Conservation (phyloP, 305 asterid genomes). For the Salvia sclarea region DNA sequence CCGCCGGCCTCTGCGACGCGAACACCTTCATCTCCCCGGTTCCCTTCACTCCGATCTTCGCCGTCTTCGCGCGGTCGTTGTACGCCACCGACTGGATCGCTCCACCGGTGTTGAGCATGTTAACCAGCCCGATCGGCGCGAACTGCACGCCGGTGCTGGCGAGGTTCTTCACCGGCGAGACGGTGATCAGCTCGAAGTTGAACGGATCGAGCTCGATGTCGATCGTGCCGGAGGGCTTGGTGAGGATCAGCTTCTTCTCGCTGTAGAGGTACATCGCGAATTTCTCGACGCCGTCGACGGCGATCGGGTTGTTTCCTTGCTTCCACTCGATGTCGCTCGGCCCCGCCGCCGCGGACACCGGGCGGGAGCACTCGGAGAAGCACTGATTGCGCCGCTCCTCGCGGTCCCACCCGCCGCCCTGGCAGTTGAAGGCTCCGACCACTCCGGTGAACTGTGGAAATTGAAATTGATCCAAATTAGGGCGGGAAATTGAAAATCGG, state of each 20-base stretch:
- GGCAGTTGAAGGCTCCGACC: slow-evolving; percentile 87
- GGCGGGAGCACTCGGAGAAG: slow-evolving; percentile 60
- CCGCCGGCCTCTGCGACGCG: slow-evolving; percentile 59
- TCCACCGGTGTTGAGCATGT: slow-evolving; percentile 92
- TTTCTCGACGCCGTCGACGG: slow-evolving; percentile 45
- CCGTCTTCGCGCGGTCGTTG: slow-evolving; percentile 38
- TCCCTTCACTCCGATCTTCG: slow-evolving; percentile 60
- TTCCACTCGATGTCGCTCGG: slow-evolving; percentile 83
- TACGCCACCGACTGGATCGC: slow-evolving; percentile 54
- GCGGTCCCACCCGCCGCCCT: slow-evolving; percentile 93
- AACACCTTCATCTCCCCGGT: slow-evolving; percentile 69
- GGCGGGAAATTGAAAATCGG: neutral
- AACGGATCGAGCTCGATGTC: slow-evolving; percentile 43
- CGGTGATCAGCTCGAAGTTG: slow-evolving; percentile 65
- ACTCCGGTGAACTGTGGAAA: slow-evolving; percentile 73
- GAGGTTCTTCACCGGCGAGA: slow-evolving; percentile 53
- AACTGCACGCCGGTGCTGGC: slow-evolving; percentile 43
- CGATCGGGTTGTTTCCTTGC: slow-evolving; percentile 59
- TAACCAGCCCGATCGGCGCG: slow-evolving; percentile 79
- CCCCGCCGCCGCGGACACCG: slow-evolving; percentile 48
- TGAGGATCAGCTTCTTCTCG: slow-evolving; percentile 57
- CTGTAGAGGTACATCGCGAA: slow-evolving; percentile 66
- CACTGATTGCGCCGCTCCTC: slow-evolving; percentile 77
- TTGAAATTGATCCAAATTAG: neutral
- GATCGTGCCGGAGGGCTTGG: slow-evolving; percentile 50